Base-by-base conservation (phyloP, 805 yeast species). In the Kuraishia hungarica region DNA sequence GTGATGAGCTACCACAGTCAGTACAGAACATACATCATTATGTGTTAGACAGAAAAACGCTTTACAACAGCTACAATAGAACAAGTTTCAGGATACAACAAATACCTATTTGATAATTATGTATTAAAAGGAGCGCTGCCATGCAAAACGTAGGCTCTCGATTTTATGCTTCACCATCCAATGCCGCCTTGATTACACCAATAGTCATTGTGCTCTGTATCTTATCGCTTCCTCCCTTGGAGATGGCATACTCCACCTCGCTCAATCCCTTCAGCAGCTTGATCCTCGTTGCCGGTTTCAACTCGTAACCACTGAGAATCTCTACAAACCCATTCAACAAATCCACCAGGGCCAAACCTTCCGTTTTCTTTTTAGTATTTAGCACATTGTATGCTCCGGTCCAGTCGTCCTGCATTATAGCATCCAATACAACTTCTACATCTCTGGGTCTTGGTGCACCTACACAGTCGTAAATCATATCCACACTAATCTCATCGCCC, bases 371-470 rank as follows among this genome's bases (percentile, higher is more conserved):
- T 60, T 87, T 75, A 56, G 75, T 77, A n/a, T 75, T 77, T 62
- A 94, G 71, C 2, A 94, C 86, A 35, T 78, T 70, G 61, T 80
- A 80, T 0, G 96, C 81, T 10, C 91, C 82, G 11, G 87, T 78
- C 96, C 97, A 94, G 64, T 91, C 96, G 58, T 91, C 96, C 61
- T 83, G 83, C 66, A 94, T 72, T 24, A 93, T 83, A 4, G 96
- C 80, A 59, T 86, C 86, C 57, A 94, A 72, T 4, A 91, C 84
- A 0, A 82, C 74, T 62, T 87, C 87, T 23, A 94, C 78, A 61
- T 92, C 97, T 47, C 77, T 79, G 1, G 98, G 98, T 59, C 87
- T 87, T 2, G 99, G 98, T 1, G 96, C 92, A 1, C 99, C 99
- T 35, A 94, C 86, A 67, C 97, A 92, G 59, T 92, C 97, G 67